Evolutionary conservation across 2,329 filamentous ascomycete species (phyloP), one percentile per base, ranked within the genome.

Genomic region (Setomelanomma holmii): DNA sequence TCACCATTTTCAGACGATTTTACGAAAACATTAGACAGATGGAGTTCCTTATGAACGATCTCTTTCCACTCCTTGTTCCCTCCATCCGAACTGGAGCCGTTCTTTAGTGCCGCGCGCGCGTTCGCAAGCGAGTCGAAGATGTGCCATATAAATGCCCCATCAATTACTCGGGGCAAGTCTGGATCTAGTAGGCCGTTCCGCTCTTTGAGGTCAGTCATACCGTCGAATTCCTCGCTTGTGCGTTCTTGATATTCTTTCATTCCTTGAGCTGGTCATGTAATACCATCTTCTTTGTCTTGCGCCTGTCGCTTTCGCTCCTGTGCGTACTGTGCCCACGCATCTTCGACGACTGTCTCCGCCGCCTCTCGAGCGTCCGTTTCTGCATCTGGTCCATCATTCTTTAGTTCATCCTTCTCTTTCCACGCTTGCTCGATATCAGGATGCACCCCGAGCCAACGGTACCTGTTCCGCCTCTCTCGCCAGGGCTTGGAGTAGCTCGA

Each of bases 81-180:
- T 21, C 43, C 14, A 0, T 43, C 12, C 11, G 34, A 33, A 2
- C 40, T 34, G 5, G 23, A 30, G 3, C 49, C 41, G 14, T 38
- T 39, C 4, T 45, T 40, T 30, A 52, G 38, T 5, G 55, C 17
- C 2, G 36, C 21, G 5, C n/a, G 36, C 1, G 48, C 51, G 11
- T 40, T 44, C 14, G 40, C 48, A 11, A 52, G 30, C 6, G 43
- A 24, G 12, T 41, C 36, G 21, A 58, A 58, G 2, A 58, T 34
- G 4, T 44, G 33, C 44, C 55, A 57, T 3, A 55, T 22, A 12
- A 57, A 55, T 2, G 22, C 21, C 38, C 49, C 51, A 4, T 44
- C 46, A 10, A 51, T 49, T 14, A 49, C 30, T 11, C 11, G 11
- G 1, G n/a, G 30, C 17, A 36, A 11, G 5, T 49, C 34, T 3